Conservation (phyloP, 139 green algal genomes). For the Spirogloea muscicola region DNA sequence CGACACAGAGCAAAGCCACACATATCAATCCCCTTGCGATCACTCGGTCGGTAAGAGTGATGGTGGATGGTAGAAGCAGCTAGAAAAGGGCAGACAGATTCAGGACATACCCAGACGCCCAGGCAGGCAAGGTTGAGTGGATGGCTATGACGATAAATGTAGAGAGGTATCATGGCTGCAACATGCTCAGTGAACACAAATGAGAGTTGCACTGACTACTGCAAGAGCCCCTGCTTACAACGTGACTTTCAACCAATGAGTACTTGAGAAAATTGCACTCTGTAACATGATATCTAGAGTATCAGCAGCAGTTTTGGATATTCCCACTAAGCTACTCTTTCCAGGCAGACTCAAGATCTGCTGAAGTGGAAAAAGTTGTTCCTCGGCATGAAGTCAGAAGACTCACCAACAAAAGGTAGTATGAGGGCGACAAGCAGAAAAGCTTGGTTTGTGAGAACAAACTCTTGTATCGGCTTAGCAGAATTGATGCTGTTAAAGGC, state of each 20-base stretch:
- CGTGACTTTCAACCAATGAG: too few relatives aligned
- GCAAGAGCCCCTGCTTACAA: too few relatives aligned
- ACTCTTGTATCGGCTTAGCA: conserved; percentile 3
- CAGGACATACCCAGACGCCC: conserved; percentile 45
- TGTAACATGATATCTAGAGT: too few relatives aligned
- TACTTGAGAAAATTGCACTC: too few relatives aligned
- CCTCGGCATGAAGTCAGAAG: neutral
- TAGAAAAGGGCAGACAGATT: too few relatives aligned
- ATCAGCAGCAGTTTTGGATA: too few relatives aligned
- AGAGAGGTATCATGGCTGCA: conserved; percentile 36
- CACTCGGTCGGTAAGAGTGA: neutral
- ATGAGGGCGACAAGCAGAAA: conserved; percentile 6
- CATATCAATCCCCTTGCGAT: neutral
- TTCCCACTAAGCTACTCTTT: neutral
- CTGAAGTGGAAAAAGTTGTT: neutral
- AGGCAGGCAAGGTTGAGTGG: conserved; percentile 62
- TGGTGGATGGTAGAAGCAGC: too few relatives aligned
- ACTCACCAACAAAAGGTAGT: neutral
- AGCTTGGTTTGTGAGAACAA: neutral
- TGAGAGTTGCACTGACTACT: too few relatives aligned
- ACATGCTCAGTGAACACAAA: too few relatives aligned
- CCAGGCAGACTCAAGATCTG: neutral
- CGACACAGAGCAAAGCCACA: neutral
- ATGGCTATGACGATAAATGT: conserved; percentile 60
- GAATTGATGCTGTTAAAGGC: too few relatives aligned